phyloP scores from a whole-genome alignment of 208 protist genomes.

The Acanthamoeba triangularis region DNA sequence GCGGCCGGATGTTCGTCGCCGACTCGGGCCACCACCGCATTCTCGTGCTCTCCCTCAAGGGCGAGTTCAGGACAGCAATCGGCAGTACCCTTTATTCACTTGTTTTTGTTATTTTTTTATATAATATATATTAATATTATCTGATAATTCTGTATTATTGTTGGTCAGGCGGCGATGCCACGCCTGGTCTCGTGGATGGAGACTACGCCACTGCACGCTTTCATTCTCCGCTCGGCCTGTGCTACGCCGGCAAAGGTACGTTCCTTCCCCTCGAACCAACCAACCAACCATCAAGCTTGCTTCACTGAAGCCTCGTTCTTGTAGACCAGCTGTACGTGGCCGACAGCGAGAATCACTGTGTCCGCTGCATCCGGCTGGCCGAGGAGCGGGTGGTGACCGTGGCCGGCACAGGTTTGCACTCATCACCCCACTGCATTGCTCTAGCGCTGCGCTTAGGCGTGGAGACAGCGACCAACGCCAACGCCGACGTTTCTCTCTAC shows the following conservation, averaged over 20 bases:
- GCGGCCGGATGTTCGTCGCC: not conserved
- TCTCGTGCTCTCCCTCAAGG: not conserved
- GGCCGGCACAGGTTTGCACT: not conserved
- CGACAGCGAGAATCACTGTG: not conserved
- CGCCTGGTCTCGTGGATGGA: not conserved
- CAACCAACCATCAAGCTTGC: not conserved
- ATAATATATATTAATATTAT: not conserved
- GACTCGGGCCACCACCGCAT: conserved; percentile 3
- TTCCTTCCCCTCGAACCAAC: not conserved
- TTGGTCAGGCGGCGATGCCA: not conserved
- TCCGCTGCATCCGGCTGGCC: not conserved
- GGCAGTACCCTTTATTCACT: not conserved
- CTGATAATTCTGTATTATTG: not conserved
- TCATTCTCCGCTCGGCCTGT: not conserved
- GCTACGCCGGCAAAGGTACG: not conserved
- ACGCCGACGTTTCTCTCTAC: not conserved
- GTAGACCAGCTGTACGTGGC: not conserved
- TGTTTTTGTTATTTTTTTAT: not conserved
- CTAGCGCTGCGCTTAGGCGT: no score
- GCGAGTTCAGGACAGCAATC: not conserved
- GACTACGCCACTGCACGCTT: not conserved
- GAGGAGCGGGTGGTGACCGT: not conserved
- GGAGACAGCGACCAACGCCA: not conserved
- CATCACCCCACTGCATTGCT: not conserved
- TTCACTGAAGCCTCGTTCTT: not conserved